Percentiles rank a stretch among this genome's conserved stretches.
phyloP scores from a whole-genome alignment of 805 yeast genomes.

The Suhomyces sp. region DNA sequence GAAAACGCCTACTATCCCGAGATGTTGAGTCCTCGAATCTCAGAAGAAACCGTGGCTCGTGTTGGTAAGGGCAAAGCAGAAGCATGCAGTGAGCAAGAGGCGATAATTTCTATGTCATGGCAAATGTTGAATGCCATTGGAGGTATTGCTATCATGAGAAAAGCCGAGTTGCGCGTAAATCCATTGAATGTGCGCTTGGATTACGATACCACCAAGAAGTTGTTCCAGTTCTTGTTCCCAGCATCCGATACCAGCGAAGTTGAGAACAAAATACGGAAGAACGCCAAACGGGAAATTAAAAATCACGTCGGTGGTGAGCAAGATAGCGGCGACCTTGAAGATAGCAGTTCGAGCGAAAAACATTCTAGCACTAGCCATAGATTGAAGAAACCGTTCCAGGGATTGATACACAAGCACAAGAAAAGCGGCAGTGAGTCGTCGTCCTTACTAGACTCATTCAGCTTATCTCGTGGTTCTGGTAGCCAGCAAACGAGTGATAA shows the following conservation, averaged over 20 bases:
- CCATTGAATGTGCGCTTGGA: conserved; percentile 77
- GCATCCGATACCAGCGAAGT: conserved; percentile 27
- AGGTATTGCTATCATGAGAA: conserved; percentile 78
- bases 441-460: not conserved
- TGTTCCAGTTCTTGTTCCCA: conserved; percentile 74
- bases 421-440: not conserved
- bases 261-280: not conserved
- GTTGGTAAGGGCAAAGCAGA: conserved; percentile 11
- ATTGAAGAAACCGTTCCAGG: not conserved
- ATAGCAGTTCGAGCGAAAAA: not conserved
- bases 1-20: conserved; percentile 63
- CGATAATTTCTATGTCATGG: conserved; percentile 51
- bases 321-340: not conserved
- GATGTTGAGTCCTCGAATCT: conserved; percentile 52
- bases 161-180: conserved; percentile 55
- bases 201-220: conserved; percentile 58
- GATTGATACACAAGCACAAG: not conserved
- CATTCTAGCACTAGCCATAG: not conserved
- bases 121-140: conserved; percentile 83
- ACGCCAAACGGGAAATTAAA: not conserved
- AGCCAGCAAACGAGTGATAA: not conserved
- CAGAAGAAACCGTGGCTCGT: not conserved
- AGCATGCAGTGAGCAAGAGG: conserved; percentile 10
- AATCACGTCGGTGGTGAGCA: not conserved
- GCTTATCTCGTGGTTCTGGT: not conserved